Base-by-base conservation (phyloP, 2,329 filamentous ascomycete genomes). In the Plenodomus biglobosus region DNA sequence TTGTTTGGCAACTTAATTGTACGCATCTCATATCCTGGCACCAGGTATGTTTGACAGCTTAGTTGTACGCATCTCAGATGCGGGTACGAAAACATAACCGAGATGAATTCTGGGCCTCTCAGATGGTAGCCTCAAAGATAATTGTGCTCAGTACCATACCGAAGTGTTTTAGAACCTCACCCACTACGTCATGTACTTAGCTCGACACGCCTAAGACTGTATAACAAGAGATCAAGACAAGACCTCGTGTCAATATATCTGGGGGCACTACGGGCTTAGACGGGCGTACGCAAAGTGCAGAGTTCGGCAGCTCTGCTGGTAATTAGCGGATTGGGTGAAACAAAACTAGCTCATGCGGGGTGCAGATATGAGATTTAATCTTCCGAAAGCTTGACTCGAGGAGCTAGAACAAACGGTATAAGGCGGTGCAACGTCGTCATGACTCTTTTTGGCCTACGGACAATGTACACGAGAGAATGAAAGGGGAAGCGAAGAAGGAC, bases 331-430 rank as follows among this genome's bases (percentile, higher is more conserved):
- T 19, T 43, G 24, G 46, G 30, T 40, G 45, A 36, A 21, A 32
- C 13, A 15, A 32, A 11, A 11, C 11, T 6, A 11, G 42, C 27
- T 17, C 18, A 41, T 22, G 50, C 50, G 47, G 41, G 44, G 44
- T 38, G 45, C 49, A 51, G 48, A 55, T 36, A 40, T 44, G 41
- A 46, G 8, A 16, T 34, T 35, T 46, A 38, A 42, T 16, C 19
- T 34, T 24, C 39, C 46, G 37, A 47, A 45, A 48, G 44, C 42
- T 41, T 51, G 44, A 46, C 41, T 43, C 17, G 37, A 20, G 17
- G n/a, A 36, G 32, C 18, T 30, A 37, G 20, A 3, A 35, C 19
- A 13, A 15, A 18, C n/a, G 38, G 18, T 24, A 16, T 16, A 37
- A 20, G 11, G 27, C 27, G 4, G 35, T 37, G 35, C 4, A 18